Base-by-base conservation (phyloP, 805 yeast species). In the Barnettozyma californica region DNA sequence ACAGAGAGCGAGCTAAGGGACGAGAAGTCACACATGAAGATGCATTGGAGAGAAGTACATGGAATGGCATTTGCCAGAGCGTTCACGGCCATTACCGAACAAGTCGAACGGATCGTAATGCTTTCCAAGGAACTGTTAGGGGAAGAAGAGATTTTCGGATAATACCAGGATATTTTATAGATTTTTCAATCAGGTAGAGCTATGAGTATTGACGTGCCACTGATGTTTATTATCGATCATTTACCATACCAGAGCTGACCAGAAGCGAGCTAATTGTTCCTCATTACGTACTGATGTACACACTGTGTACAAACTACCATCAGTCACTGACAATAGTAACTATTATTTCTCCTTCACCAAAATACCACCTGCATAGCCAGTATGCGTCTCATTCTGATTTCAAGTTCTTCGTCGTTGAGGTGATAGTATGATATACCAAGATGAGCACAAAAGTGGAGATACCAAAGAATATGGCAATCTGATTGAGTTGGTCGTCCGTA, bases 401-500 rank as follows among this genome's bases (percentile, higher is more conserved):
- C 14, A 50, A 23, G 14, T 44, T 48, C 51, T 55, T 58, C 25
- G 61, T 45, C 11, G 81, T 81, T 23, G 86, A 75, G 39, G 77
- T 67, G 31, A 84, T 72, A 31, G 83, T 75, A 54, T 89, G 94
- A 68, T 84, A 91, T 3, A 84, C 70, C 41, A 87, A 68, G 35
- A 90, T 85, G 56, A 91, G 73, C 2, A 80, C 75, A 65, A 89
- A 76, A 53, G 94, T 81, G 6, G 79, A 62, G 47, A 89, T 65
- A 5, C 97, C 97, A 56, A 86, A 83, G 11, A 80, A 66, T 41
- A 87, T 75, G 44, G 87, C 95, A 41, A 88, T 69, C 43, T 78
- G 68, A 65, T 90, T 80, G 64, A 91, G 76, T 66, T 89, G 94
- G 47, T 72, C 73, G 74, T 91, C 97, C 14, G 87, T 74, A 60